phyloP scores from a whole-genome alignment of 768 basidiomycete species.

The Lactarius psammicola region DNA sequence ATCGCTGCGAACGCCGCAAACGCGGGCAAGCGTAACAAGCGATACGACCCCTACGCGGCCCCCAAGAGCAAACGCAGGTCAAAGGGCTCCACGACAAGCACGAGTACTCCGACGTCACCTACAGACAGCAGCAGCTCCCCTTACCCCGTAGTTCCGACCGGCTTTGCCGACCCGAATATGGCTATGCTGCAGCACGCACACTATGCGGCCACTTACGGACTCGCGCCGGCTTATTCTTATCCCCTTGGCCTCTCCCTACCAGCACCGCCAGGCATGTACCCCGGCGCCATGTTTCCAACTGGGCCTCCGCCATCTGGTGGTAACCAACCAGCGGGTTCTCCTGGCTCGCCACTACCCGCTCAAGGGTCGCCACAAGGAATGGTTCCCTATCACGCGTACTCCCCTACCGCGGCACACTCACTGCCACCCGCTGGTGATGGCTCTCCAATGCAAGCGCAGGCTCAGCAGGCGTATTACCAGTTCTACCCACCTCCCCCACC shows the following conservation, averaged over 20 bases:
- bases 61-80: slow-evolving; percentile 26
- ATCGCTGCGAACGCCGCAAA: slow-evolving; percentile 12
- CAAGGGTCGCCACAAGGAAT: slow-evolving; percentile 17
- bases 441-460: slow-evolving; percentile 14
- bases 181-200: slow-evolving; percentile 29
- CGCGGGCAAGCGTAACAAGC: slow-evolving; percentile 34
- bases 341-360: slow-evolving; percentile 16
- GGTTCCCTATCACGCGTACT: slow-evolving; percentile 17
- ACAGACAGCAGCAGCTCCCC: slow-evolving; percentile 18
- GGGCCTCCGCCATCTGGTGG: slow-evolving; percentile 15
- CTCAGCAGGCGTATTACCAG: slow-evolving; percentile 25
- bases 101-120: slow-evolving; percentile 23
- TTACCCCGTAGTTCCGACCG: slow-evolving; percentile 14
- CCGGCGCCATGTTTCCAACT: slow-evolving; percentile 16
- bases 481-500: slow-evolving; percentile 25
- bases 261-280: slow-evolving; percentile 7
- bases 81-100: slow-evolving; percentile 15
- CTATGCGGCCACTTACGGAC: slow-evolving; percentile 24
- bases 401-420: slow-evolving; percentile 3
- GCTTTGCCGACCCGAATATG: slow-evolving; percentile 25
- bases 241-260: slow-evolving; percentile 25
- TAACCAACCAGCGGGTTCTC: slow-evolving; percentile 5
- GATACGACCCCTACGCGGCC: slow-evolving; percentile 36
- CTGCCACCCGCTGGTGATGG: slow-evolving; percentile 14
- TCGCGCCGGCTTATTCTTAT: slow-evolving; percentile 24